These are phyloP conservation scores for Ophiorrhiza pumila DNA, from an alignment of 257 asterid genomes.

Conservation along the genomic window DNA sequence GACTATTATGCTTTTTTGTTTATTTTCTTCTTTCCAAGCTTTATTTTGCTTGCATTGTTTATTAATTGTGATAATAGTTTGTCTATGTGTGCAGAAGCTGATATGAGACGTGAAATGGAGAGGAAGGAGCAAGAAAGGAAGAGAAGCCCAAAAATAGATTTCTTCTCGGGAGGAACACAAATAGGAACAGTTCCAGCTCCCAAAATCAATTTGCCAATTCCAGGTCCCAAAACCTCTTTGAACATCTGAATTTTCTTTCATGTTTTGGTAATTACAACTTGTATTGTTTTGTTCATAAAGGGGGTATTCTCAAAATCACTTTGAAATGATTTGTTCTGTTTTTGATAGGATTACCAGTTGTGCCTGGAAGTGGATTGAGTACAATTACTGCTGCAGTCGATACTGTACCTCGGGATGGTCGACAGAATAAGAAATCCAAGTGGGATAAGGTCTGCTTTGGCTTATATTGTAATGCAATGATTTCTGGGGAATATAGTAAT, in stretches of 20 bases:
- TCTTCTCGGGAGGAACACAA: slow-evolving; percentile 75
- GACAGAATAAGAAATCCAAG: slow-evolving; percentile 90
- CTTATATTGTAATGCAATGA: slow-evolving; percentile 14
- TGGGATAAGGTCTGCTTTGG: slow-evolving; percentile 84
- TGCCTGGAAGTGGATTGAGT: slow-evolving; percentile 22
- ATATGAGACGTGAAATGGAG: slow-evolving; percentile 78
- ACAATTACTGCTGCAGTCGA: slow-evolving; percentile 40
- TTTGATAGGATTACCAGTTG: slow-evolving; percentile 6
- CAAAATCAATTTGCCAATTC: slow-evolving; percentile 56
- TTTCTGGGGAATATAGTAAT: slow-evolving; percentile 6
- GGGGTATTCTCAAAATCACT: neutral
- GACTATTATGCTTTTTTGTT: neutral
- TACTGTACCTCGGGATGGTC: slow-evolving; percentile 60
- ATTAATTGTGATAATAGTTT: neutral
- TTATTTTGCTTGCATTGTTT: neutral
- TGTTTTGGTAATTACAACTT: neutral
- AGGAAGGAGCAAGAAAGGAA: slow-evolving; percentile 91
- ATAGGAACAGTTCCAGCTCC: slow-evolving; percentile 61
- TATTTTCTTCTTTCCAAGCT: neutral
- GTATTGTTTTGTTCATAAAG: neutral
- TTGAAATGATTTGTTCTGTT: slow-evolving; percentile 6
- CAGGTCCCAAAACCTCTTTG: slow-evolving; percentile 42
- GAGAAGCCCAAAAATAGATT: slow-evolving; percentile 74
- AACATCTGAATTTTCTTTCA: neutral
- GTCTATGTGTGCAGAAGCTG: slow-evolving; percentile 50